These are phyloP conservation scores for Colletotrichum magnum DNA, from an alignment of 2,329 filamentous ascomycete genomes.

Conservation along the genomic window DNA sequence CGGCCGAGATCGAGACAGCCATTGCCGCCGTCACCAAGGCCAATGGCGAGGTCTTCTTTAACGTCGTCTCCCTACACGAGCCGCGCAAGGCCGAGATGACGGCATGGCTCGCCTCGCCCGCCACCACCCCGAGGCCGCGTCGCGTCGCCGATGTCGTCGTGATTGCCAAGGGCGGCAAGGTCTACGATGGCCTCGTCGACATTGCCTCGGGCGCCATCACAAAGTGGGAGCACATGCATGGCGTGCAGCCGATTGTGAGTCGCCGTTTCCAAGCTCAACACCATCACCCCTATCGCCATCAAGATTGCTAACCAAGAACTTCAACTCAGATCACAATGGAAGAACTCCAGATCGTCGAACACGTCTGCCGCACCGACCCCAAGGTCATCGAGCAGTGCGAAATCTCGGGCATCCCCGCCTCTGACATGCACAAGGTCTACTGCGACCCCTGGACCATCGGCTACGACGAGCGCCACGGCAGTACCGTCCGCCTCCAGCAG, in stretches of 20 bases:
- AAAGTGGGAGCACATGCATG: conserved; percentile 81
- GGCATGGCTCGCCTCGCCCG: conserved; percentile 79
- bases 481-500: conserved; percentile 84
- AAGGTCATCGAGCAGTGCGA: conserved; percentile 93
- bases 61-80: conserved; percentile 87
- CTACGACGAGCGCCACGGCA: conserved; percentile 92
- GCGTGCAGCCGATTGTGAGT: conserved; percentile 83
- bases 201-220: conserved; percentile 76
- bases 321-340: conserved; percentile 84
- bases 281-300: not conserved
- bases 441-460: conserved; percentile 98
- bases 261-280: no score
- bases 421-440: conserved; percentile 96
- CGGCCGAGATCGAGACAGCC: conserved; percentile 79
- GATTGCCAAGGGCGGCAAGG: conserved; percentile 82
- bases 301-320: not conserved
- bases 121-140: conserved; percentile 72
- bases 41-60: conserved; percentile 83
- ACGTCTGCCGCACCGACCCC: conserved; percentile 80
- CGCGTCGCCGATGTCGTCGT: conserved; percentile 87
- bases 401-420: conserved; percentile 82
- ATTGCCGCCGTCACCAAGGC: conserved; percentile 78
- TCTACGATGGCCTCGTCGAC: conserved; percentile 87
- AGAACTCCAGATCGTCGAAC: conserved; percentile 86
- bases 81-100: conserved; percentile 89